Evolutionary conservation across 441 rosid species (phyloP).

Genomic region (Populus hybrid): DNA sequence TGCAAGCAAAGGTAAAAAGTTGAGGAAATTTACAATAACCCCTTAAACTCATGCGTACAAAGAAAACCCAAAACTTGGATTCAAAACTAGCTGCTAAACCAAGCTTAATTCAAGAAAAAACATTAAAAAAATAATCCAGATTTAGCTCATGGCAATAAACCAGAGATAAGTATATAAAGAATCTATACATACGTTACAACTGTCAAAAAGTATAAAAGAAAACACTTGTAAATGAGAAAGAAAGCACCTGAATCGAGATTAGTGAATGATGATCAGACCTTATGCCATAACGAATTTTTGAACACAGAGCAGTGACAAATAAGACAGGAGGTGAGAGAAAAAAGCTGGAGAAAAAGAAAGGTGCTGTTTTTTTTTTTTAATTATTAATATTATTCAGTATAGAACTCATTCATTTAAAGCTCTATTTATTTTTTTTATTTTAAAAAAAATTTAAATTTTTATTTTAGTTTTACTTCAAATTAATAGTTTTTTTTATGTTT

Average conservation of each 20-base stretch:
- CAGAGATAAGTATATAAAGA: not conserved
- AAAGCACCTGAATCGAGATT: constrained; percentile 11
- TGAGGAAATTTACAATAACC: no score
- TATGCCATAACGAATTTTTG: not conserved
- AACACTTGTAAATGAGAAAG: not conserved
- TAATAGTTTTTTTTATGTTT: no score
- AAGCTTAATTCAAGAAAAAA: not conserved
- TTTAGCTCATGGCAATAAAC: not conserved
- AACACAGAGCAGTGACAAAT: not conserved
- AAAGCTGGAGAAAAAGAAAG: not conserved
- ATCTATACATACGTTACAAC: not conserved
- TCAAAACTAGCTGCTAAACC: not conserved
- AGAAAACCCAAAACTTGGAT: not conserved
- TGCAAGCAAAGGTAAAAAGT: no score
- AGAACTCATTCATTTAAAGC: not conserved
- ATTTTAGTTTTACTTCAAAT: no score
- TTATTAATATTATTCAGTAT: not conserved
- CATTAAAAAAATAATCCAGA: not conserved
- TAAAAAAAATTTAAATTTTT: no score
- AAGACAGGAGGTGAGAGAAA: not conserved
- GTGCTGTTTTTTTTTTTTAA: no score
- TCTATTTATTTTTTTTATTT: no score
- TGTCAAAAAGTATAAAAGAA: not conserved
- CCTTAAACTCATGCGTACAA: not conserved
- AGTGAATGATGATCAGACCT: not conserved